These are phyloP conservation scores for Sideroxylon spinosum DNA, from an alignment of 179 eudicot genomes.

Conservation along the genomic window DNA sequence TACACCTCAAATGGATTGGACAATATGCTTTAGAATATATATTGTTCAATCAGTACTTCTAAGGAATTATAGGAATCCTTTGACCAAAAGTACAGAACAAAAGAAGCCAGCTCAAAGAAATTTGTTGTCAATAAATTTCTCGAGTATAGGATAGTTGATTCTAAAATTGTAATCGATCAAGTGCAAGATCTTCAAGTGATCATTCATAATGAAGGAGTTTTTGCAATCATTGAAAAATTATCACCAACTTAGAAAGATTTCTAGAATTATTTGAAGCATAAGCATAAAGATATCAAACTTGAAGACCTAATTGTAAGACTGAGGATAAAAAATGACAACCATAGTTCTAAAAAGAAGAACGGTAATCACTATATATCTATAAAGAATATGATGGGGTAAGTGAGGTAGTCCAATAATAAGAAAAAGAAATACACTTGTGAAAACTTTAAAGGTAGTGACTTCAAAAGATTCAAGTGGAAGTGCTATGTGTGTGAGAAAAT, in stretches of 20 bases:
- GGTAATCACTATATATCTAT: background rate
- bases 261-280: slow-evolving; percentile 9
- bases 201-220: background rate
- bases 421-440: background rate
- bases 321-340: background rate
- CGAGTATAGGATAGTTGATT: background rate
- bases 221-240: background rate
- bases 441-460: no score
- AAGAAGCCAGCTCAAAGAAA: no score
- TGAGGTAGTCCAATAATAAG: background rate
- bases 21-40: background rate
- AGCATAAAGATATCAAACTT: background rate
- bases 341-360: background rate
- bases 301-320: background rate
- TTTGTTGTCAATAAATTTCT: no score
- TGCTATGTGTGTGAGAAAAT: background rate
- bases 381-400: slow-evolving; percentile 3
- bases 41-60: background rate
- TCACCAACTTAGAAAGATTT: background rate
- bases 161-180: background rate
- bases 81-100: background rate
- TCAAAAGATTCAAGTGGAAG: background rate
- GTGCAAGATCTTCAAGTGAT: background rate
- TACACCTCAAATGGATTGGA: background rate
- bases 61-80: background rate